Percentiles rank a stretch among this genome's conserved stretches.
Conservation (phyloP, 2,329 filamentous ascomycete species). For the Metarhizium anisopliae region DNA sequence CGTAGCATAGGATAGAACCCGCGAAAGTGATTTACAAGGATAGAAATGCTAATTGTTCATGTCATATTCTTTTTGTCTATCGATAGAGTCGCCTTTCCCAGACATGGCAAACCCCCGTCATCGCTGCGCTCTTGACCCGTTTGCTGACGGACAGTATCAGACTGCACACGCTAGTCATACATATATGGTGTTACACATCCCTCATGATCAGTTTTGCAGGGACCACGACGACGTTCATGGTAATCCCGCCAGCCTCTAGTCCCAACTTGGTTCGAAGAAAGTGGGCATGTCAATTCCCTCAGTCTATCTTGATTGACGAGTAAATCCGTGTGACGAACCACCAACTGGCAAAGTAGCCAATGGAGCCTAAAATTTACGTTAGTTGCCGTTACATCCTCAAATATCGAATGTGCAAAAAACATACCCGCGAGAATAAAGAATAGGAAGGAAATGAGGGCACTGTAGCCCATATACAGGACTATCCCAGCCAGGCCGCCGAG, state of each 20-base stretch:
- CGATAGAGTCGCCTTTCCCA: background rate
- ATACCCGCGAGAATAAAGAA: conserved; percentile 92
- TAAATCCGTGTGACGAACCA: conserved; percentile 92
- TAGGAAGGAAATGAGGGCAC: conserved; percentile 75
- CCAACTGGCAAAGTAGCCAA: conserved; percentile 94
- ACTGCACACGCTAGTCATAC: conserved; percentile 20
- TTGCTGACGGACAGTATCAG: conserved; percentile 1
- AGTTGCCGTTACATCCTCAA: conserved; percentile 18
- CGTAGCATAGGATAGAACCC: background rate
- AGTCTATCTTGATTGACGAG: conserved; percentile 96
- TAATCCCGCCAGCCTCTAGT: background rate
- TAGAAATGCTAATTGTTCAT: background rate
- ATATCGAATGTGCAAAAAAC: conserved; percentile 57
- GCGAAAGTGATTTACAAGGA: background rate
- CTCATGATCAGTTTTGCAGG: background rate
- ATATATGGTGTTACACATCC: conserved; percentile 20
- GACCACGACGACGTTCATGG: background rate
- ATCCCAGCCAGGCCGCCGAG: conserved; percentile 78
- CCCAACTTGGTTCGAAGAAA: background rate
- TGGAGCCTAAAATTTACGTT: conserved; percentile 57
- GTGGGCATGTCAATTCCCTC: conserved; percentile 11
- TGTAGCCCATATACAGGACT: conserved; percentile 91
- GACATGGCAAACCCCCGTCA: background rate
- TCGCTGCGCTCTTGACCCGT: background rate
- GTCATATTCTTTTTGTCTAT: conserved; percentile 2